Conservation (phyloP, 2,329 filamentous ascomycete genomes). For the Hypoxylon sp. region DNA sequence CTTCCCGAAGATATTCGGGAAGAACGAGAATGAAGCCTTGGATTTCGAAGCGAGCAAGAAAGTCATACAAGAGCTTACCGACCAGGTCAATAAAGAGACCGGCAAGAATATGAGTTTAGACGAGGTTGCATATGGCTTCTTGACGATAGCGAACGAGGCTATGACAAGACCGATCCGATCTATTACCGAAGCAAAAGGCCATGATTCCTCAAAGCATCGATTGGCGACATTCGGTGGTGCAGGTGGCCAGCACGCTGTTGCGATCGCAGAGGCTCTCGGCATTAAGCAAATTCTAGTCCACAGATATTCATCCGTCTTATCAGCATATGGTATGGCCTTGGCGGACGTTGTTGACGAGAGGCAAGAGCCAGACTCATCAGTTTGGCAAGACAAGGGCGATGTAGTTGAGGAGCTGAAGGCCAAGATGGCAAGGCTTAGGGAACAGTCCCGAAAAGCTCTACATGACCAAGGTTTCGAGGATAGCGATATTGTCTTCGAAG, state of each 20-base stretch:
- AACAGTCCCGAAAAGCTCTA: conserved; percentile 78
- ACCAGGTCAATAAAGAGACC: conserved; percentile 83
- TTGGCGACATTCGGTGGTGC: conserved; percentile 93
- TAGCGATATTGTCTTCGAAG: conserved; percentile 83
- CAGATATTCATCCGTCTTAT: conserved; percentile 88
- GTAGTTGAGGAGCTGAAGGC: conserved; percentile 74
- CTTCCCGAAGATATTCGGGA: conserved; percentile 95
- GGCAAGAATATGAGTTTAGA: conserved; percentile 81
- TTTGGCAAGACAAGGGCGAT: conserved; percentile 72
- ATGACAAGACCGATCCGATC: conserved; percentile 93
- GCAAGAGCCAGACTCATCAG: conserved; percentile 79
- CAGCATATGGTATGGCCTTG: conserved; percentile 92
- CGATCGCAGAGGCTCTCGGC: conserved; percentile 86
- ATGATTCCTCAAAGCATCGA: conserved; percentile 91
- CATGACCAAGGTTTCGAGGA: conserved; percentile 84
- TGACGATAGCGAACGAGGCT: conserved; percentile 90
- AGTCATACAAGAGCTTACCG: conserved; percentile 81
- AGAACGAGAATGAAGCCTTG: conserved; percentile 85
- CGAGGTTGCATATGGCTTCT: conserved; percentile 89
- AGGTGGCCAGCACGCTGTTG: conserved; percentile 92
- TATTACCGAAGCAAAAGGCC: conserved; percentile 91
- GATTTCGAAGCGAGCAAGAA: conserved; percentile 82
- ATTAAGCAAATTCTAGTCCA: conserved; percentile 90
- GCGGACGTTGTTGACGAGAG: conserved; percentile 94
- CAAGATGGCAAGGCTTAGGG: conserved; percentile 85